These are phyloP conservation scores for Dryas drummondii DNA, from an alignment of 306 rosid genomes.

Conservation along the genomic window DNA sequence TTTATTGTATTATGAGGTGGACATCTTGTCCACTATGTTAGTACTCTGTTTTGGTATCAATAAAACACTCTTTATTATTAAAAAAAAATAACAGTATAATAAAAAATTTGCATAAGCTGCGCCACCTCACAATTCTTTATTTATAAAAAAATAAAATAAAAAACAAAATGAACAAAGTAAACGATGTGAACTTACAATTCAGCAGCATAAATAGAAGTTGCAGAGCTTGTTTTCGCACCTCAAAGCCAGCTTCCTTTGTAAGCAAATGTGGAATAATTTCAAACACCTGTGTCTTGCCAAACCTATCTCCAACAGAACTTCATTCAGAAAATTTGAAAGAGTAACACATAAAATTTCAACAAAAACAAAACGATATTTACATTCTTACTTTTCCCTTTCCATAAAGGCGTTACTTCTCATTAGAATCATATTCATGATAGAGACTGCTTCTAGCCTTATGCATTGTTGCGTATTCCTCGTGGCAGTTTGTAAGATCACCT, in stretches of 20 bases:
- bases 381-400: constrained; percentile 77
- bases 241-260: constrained; percentile 68
- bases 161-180: not conserved
- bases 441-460: constrained; percentile 63
- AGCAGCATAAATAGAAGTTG: constrained; percentile 67
- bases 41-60: not conserved
- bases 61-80: not conserved
- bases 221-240: constrained; percentile 54
- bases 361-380: constrained; percentile 13
- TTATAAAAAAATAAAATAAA: not conserved
- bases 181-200: constrained; percentile 61
- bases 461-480: constrained; percentile 54
- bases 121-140: not conserved
- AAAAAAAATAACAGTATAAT: not conserved
- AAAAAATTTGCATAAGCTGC: not conserved
- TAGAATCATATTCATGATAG: constrained; percentile 62
- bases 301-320: constrained; percentile 45
- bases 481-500: constrained; percentile 56
- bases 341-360: constrained; percentile 18
- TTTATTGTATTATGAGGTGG: not conserved
- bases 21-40: not conserved
- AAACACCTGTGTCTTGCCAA: constrained; percentile 52
- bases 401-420: constrained; percentile 51
- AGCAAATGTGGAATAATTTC: constrained; percentile 61
- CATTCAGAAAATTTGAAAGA: constrained; percentile 12